These are phyloP conservation scores for Phellopilus nigrolimitatus DNA, from an alignment of 1,284 basidiomycete species.

Conservation along the genomic window DNA sequence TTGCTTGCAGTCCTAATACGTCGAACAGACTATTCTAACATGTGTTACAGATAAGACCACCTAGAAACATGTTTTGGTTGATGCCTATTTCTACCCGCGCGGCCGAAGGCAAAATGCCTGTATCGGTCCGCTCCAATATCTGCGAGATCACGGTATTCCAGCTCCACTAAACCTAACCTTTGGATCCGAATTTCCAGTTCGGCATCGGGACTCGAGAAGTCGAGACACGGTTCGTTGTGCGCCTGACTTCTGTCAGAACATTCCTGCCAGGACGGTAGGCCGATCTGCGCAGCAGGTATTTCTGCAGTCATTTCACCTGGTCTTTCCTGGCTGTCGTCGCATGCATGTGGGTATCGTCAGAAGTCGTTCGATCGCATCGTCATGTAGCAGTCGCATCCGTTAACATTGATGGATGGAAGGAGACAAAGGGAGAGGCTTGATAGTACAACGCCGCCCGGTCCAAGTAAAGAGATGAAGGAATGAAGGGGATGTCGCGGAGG, in stretches of 20 bases:
- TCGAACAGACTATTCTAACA: slow-evolving; percentile 16
- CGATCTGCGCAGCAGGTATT: too few relatives aligned
- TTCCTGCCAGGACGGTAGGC: not conserved
- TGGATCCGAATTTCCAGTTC: too few relatives aligned
- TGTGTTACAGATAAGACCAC: slow-evolving; percentile 11
- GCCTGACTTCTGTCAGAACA: too few relatives aligned
- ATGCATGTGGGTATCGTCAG: slow-evolving; percentile 40
- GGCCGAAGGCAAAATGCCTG: not conserved
- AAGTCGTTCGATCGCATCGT: slow-evolving; percentile 35
- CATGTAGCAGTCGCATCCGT: slow-evolving; percentile 34
- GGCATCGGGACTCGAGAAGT: too few relatives aligned
- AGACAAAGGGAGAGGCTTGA: slow-evolving; percentile 24
- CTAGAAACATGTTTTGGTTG: not conserved
- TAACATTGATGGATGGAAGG: slow-evolving; percentile 32
- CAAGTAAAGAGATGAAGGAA: not conserved
- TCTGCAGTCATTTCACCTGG: not conserved
- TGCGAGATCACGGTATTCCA: too few relatives aligned
- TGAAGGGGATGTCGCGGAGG: not conserved
- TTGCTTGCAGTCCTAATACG: slow-evolving; percentile 1
- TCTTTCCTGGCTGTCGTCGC: slow-evolving; percentile 15
- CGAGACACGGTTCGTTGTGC: too few relatives aligned
- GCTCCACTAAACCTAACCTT: too few relatives aligned
- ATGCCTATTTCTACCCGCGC: too few relatives aligned
- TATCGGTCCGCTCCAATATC: too few relatives aligned
- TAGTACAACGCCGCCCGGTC: slow-evolving; percentile 7